phyloP scores from a whole-genome alignment of 2,329 filamentous ascomycete genomes.

The Hypoxylon sp. region DNA sequence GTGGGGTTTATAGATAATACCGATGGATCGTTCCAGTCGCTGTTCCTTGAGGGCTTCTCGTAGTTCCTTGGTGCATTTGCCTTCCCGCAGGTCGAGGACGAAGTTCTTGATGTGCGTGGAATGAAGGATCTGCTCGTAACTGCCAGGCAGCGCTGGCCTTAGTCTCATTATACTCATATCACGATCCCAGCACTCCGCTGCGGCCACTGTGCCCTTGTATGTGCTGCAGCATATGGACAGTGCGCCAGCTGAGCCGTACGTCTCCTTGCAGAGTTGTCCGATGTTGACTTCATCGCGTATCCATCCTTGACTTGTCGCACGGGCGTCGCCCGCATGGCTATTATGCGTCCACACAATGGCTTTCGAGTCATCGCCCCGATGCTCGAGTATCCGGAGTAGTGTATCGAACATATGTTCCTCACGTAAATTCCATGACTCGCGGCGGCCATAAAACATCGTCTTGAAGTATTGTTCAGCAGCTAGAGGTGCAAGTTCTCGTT shows the following conservation, averaged over 20 bases:
- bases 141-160: not conserved
- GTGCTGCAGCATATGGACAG: constrained; percentile 1
- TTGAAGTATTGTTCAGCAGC: constrained; percentile 8
- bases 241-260: not conserved
- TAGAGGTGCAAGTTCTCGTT: too few species aligned
- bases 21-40: not conserved
- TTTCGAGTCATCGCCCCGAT: not conserved
- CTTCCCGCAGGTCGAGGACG: not conserved
- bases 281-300: not conserved
- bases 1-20: not conserved
- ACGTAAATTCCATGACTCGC: constrained; percentile 6
- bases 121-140: constrained; percentile 3
- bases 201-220: not conserved
- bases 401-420: constrained; percentile 11
- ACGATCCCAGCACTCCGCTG: not conserved
- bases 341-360: constrained; percentile 13
- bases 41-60: constrained; percentile 3
- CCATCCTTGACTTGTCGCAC: constrained; percentile 6
- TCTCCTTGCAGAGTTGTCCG: constrained; percentile 6
- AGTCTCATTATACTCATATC: constrained; percentile 1
- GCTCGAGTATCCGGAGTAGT: not conserved
- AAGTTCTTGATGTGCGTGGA: constrained; percentile 1
- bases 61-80: not conserved
- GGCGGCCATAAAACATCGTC: not conserved
- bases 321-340: constrained; percentile 8